Base-by-base conservation (phyloP, 2,329 filamentous ascomycete genomes). In the Bipolaris cookei region DNA sequence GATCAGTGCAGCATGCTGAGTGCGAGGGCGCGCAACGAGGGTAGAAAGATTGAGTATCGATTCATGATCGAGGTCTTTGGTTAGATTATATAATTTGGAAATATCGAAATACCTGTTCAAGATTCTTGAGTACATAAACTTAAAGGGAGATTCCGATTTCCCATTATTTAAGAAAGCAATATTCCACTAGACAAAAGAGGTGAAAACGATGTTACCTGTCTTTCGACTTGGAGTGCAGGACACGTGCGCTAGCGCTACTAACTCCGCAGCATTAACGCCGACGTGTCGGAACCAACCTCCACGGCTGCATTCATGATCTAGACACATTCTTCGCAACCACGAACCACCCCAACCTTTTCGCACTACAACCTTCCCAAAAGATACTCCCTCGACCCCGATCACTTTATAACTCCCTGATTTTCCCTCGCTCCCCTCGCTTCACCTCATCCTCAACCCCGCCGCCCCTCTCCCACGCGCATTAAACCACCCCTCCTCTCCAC, bases 21-120 rank as follows among this genome's bases (percentile, higher is more conserved):
- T 8, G 75, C 80, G 1, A 78, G 82, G 59, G 83, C 81, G 0
- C 75, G 82, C 28, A 73, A 79, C n/a, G 83, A 85, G 60, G 81
- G 79, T 14, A 80, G 78, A 46, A 81, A 79, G 64, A 77, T 86
- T 30, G 76, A 84, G 65, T 86, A 86, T 68, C 77, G 83, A 51
- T 86, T 86, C 51, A 82, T 84, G 78, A 83, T 84, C 53, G 84
- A 86, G 62, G 82, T 86, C 0, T 86, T 86, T 74, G 81, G 79
- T 3, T 82, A 59, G 43, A 18, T 38, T 38, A 4, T 20, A n/a
- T 14, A 28, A 16, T 30, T 30, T 30, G n/a, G 23, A 30, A 30
- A 13, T 5, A 30, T 13, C 7, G 11, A 7, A 18, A 28, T 3
- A 18, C 4, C 5, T 16, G 10, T n/a, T 14, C n/a, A 16, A 4